phyloP scores from a whole-genome alignment of 352 stramenopile species.

The Blastocystis sp. region DNA sequence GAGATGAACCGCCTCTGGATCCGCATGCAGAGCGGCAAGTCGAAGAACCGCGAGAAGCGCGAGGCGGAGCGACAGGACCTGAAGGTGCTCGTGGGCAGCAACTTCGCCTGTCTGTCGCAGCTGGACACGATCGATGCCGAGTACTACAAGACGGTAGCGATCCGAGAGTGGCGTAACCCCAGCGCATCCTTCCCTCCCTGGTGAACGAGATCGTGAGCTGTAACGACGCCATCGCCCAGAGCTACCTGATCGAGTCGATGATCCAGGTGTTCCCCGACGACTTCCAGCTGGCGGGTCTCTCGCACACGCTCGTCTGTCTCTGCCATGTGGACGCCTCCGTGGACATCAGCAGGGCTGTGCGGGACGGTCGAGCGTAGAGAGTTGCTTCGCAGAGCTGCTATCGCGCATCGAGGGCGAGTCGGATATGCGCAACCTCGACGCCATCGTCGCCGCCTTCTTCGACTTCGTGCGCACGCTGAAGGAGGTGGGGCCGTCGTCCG shows the following conservation, averaged over 20 bases:
- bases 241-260: conserved; percentile 95
- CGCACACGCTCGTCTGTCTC: conserved; percentile 73
- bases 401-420: conserved; percentile 77
- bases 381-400: conserved; percentile 81
- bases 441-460: conserved; percentile 58
- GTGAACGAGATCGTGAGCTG: conserved; percentile 84
- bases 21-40: conserved; percentile 77
- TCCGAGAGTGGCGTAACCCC: background rate
- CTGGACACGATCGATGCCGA: conserved; percentile 80
- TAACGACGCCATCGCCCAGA: conserved; percentile 86
- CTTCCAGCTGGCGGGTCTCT: conserved; percentile 88
- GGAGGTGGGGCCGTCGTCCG: background rate
- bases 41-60: conserved; percentile 70
- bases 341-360: conserved; percentile 65
- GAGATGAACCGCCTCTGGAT: conserved; percentile 98
- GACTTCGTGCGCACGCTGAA: background rate
- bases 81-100: conserved; percentile 87
- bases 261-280: conserved; percentile 94
- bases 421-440: conserved; percentile 19
- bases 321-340: conserved; percentile 77
- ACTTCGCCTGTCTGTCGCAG: conserved; percentile 86
- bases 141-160: conserved; percentile 71
- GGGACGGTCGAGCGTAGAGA: conserved; percentile 58
- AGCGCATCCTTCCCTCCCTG: conserved; percentile 73
- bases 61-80: conserved; percentile 82